phyloP scores from a whole-genome alignment of 1,139 yeast genomes.

The Yamadazyma triangularis region DNA sequence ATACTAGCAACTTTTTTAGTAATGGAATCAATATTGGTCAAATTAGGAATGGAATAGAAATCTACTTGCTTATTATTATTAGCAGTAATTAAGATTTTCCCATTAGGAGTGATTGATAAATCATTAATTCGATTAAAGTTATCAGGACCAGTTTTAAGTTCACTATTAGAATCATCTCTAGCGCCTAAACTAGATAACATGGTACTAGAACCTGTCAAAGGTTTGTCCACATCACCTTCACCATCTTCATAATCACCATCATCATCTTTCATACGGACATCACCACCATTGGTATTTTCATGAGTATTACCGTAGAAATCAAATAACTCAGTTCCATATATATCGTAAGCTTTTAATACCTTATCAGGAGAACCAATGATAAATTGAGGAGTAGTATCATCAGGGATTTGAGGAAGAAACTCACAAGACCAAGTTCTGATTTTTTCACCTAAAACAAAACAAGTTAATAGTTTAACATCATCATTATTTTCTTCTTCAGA shows the following conservation, averaged over 20 bases:
- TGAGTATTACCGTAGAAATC: conserved; percentile 43
- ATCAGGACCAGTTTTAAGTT: conserved; percentile 1
- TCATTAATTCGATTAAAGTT: conserved; percentile 58
- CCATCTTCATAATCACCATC: conserved; percentile 13
- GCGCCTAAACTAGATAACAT: background rate
- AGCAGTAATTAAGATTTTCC: conserved; percentile 57
- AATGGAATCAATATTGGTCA: conserved; percentile 28
- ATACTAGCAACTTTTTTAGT: conserved; percentile 33
- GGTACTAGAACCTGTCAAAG: background rate
- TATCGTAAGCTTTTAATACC: conserved; percentile 58
- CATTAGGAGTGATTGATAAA: conserved; percentile 59
- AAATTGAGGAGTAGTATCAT: conserved; percentile 43
- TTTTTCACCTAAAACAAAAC: conserved; percentile 39
- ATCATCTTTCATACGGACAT: conserved; percentile 13
- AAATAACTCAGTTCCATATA: conserved; percentile 38
- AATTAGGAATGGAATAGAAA: conserved; percentile 43
- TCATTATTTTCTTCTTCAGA: background rate
- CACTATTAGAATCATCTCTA: background rate
- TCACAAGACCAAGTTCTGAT: conserved; percentile 62
- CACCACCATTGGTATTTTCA: conserved; percentile 14
- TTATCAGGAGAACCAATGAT: conserved; percentile 78
- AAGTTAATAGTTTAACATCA: conserved; percentile 22
- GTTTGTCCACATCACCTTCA: conserved; percentile 33
- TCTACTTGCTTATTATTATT: conserved; percentile 57
- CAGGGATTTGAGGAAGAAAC: conserved; percentile 50